A percentile compares a stretch with the other conserved stretches of the same genome.
Evolutionary conservation across 1,139 yeast genomes (phyloP).

Genomic region (Geotrichum phurueaensis): DNA sequence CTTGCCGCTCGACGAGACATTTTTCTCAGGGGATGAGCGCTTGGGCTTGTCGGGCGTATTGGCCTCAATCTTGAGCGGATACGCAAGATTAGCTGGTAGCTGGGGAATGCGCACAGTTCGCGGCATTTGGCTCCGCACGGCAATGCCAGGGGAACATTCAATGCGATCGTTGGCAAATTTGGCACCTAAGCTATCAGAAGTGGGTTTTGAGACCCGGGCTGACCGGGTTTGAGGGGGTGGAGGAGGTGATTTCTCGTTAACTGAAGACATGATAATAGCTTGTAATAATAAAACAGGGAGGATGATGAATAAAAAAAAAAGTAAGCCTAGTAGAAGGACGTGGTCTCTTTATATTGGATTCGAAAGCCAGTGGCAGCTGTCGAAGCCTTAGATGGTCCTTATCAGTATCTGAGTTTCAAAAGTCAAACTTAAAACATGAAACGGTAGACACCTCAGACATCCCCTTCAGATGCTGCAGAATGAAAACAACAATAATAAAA

Average conservation of each 20-base stretch:
- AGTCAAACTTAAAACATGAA: not conserved
- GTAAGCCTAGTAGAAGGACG: not conserved
- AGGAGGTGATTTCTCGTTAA: not conserved
- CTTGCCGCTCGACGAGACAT: constrained; percentile 30
- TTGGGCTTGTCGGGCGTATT: not conserved
- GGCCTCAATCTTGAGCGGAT: not conserved
- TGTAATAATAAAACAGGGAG: not conserved
- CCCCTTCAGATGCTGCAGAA: not conserved
- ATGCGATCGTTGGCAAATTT: not conserved
- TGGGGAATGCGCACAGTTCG: not conserved
- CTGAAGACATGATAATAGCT: not conserved
- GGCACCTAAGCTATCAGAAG: not conserved
- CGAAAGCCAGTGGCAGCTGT: not conserved
- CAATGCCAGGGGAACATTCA: not conserved
- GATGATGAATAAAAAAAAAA: not conserved
- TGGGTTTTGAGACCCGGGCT: not conserved
- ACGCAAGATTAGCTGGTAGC: not conserved
- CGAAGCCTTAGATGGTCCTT: not conserved
- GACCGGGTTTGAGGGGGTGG: constrained; percentile 1
- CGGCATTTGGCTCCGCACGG: not conserved
- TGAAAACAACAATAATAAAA: not conserved
- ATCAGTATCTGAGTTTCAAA: not conserved
- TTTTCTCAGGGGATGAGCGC: not conserved
- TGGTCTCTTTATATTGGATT: not conserved
- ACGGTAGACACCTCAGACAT: not conserved